phyloP scores from a whole-genome alignment of 257 asterid genomes.

The Solanum boliviense region DNA sequence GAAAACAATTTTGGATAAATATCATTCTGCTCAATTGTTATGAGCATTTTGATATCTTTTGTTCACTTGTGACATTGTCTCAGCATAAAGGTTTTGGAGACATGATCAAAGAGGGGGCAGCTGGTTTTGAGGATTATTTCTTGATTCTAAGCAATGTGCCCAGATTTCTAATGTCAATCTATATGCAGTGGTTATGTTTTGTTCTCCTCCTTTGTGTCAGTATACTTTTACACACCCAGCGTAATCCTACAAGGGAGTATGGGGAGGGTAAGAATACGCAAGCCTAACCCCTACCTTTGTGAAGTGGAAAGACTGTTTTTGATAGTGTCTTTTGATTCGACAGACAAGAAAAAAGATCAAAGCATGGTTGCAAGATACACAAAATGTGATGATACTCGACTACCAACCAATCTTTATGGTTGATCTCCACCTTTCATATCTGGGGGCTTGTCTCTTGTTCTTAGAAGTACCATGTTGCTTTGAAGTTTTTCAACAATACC shows the following conservation, averaged over 20 bases:
- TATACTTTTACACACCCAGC: not conserved
- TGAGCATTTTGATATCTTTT: not conserved
- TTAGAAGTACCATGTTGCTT: not conserved
- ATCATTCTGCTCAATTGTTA: not conserved
- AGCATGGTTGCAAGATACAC: not conserved
- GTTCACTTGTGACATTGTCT: not conserved
- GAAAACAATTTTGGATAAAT: not conserved
- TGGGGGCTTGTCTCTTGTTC: not conserved
- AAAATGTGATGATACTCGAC: no score
- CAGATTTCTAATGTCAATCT: conserved; percentile 65
- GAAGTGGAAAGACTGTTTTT: not conserved
- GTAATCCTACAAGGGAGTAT: not conserved
- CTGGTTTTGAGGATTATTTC: conserved; percentile 31
- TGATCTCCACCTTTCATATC: not conserved
- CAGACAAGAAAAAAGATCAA: not conserved
- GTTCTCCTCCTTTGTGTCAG: not conserved
- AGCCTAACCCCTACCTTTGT: not conserved
- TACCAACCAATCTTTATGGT: not conserved
- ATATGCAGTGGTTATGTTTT: conserved; percentile 47
- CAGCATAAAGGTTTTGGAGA: not conserved
- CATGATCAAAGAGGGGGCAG: conserved; percentile 29
- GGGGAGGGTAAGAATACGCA: not conserved
- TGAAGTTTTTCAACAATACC: not conserved
- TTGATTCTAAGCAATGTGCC: conserved; percentile 62
- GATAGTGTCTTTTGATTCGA: not conserved